A percentile compares a stretch with the other conserved stretches of the same genome.
Evolutionary conservation across 1,139 yeast genomes (phyloP).

Genomic region (Hyphopichia khmerensis): DNA sequence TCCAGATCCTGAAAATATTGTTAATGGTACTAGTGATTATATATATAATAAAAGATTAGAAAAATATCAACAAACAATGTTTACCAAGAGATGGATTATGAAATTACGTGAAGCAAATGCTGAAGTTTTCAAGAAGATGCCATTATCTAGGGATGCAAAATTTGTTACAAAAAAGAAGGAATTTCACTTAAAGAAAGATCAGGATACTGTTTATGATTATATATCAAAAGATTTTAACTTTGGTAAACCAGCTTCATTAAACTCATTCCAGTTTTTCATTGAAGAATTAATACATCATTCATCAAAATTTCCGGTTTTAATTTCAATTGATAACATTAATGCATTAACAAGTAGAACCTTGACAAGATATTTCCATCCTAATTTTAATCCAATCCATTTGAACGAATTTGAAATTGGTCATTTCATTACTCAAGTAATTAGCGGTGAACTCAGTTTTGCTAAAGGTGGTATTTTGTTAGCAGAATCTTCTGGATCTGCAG

Average conservation of each 20-base stretch:
- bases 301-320: conserved; percentile 53
- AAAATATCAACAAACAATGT: conserved; percentile 79
- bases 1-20: conserved; percentile 58
- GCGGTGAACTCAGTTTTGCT: conserved; percentile 52
- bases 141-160: conserved; percentile 44
- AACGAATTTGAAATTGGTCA: conserved; percentile 68
- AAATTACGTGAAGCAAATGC: conserved; percentile 60
- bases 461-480: conserved; percentile 70
- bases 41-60: conserved; percentile 49
- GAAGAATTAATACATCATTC: conserved; percentile 51
- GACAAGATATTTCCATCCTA: conserved; percentile 61
- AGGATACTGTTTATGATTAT: conserved; percentile 43
- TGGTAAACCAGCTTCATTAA: conserved; percentile 33
- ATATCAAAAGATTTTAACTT: conserved; percentile 39
- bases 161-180: conserved; percentile 33
- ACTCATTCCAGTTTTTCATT: conserved; percentile 52
- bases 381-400: conserved; percentile 59
- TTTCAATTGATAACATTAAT: conserved; percentile 77
- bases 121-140: conserved; percentile 47
- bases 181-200: conserved; percentile 38
- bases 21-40: conserved; percentile 74
- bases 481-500: conserved; percentile 40
- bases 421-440: conserved; percentile 52
- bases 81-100: conserved; percentile 57
- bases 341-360: conserved; percentile 55